Conservation (phyloP, 2,329 filamentous ascomycete genomes). For the Trichophyton equinum region DNA sequence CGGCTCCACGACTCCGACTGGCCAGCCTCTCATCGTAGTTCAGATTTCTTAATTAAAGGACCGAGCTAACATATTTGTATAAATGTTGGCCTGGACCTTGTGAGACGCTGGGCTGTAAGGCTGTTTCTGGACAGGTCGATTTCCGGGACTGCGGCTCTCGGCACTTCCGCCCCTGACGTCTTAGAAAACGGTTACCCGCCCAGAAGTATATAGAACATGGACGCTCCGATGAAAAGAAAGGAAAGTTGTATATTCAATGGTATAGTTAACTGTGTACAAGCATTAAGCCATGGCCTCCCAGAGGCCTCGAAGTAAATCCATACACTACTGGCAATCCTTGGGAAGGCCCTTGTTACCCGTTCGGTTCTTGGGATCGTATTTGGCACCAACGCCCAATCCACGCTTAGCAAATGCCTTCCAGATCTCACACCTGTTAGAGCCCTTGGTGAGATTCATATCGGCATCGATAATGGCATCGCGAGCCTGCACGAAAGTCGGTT, state of each 20-base stretch:
- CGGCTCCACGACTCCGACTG: too few species aligned
- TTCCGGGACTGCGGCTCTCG: too few species aligned
- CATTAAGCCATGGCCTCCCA: neutral
- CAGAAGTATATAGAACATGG: neutral
- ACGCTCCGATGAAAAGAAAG: neutral
- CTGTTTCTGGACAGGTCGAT: too few species aligned
- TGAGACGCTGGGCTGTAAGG: too few species aligned
- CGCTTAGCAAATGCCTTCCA: constrained; percentile 12
- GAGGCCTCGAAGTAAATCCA: neutral
- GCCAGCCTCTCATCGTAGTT: too few species aligned
- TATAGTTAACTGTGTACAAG: neutral
- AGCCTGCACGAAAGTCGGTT: constrained; percentile 12
- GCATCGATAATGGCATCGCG: constrained; percentile 12
- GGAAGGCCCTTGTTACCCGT: neutral
- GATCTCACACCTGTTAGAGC: constrained; percentile 11
- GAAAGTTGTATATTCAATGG: neutral
- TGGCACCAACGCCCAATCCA: constrained; percentile 6
- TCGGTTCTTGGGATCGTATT: neutral
- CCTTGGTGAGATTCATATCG: constrained; percentile 10
- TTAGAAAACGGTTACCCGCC: too few species aligned
- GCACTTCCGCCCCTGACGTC: too few species aligned
- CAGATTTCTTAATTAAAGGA: too few species aligned
- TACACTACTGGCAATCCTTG: neutral
- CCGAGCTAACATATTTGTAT: too few species aligned
- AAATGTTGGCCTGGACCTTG: too few species aligned